Evolutionary conservation across 2,329 filamentous ascomycete genomes (phyloP), one percentile per base, ranked within the genome.

Genomic region (Phialophora tarda): DNA sequence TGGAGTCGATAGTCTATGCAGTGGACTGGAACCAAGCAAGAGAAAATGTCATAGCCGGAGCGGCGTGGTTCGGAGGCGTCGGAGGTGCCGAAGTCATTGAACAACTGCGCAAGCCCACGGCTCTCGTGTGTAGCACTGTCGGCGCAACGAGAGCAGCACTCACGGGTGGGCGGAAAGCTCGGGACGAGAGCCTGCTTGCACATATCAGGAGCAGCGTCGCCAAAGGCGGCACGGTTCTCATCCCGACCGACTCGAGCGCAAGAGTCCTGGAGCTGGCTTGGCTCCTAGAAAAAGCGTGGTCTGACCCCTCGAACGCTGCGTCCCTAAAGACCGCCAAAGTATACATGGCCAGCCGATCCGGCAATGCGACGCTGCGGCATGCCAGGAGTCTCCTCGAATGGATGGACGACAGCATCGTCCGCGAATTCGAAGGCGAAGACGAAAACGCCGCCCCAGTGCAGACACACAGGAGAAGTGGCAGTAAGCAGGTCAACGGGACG

Each of bases 21-120:
- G 92, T 97, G 21, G 94, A 98, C 75, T 99, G 95, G 95, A 97
- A 97, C 73, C 93, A 97, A 79, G 92, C 91, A n/a, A 88, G 92
- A 72, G 95, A 99, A 77, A 96, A 97, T 79, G 93, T 98, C 17
- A 89, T 97, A 66, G 89, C 94, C 0, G 94, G 94, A 69, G 95
- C 95, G 24, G 93, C 94, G 28, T 98, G 95, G 92, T 84, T 99
- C 50, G 92, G 92, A 54, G 91, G 92, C 5, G 89, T 89, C 24
- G 91, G 89, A 32, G 91, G 92, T 23, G 90, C 91, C 8, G 93
- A 97, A 76, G 92, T 99, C 23, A 93, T 97, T 63, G 95, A 99
- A 78, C 92, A 96, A 75, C 79, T 99, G 72, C 89, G 93, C 65
- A 95, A 96, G 73, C 95, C 95, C 0, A 98, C 95, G 0, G 95